Base-by-base conservation (phyloP, 129 eudicot species). In the Silybum marianum region DNA sequence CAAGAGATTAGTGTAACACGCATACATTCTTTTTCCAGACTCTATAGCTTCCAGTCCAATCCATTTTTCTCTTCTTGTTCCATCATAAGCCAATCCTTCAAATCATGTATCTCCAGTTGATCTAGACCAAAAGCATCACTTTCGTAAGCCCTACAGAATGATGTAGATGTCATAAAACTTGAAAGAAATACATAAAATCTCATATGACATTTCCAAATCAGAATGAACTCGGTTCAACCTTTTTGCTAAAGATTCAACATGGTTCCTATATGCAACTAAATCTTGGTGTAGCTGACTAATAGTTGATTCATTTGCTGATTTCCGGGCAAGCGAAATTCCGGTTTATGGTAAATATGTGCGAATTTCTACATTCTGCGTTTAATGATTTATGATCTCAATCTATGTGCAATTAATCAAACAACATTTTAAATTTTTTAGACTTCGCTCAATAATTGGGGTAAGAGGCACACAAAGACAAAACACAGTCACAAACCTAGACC, bases 51-150 rank as follows among this genome's bases (percentile, higher is more conserved):
- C 83, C 78, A 88, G 77, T 68, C 83, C 75, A 89, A 83, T 39
- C 82, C 89, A 25, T 84, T 84, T 73, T 91, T 91, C 83, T 91
- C 97, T 79, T 89, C 91, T 44, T 89, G 97, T 82, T 91, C 93
- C 74, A 86, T 83, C 67, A 84, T 78, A 51, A 91, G 87, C 77
- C 93, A 89, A 69, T 89, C 92, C 85, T 82, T 91, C 84, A 91
- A 76, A 83, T 88, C 92, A 76, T 88, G 93, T 72, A 88, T 86
- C 85, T 91, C 97, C 19, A 73, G 44, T 54, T 86, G 84, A 84
- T 90, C 94, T 90, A 85, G 24, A 73, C 12, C n/a, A 82, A 32
- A 67, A 78, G 2, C 46, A 23, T 76, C 71, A 75, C 66, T 69
- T 62, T 67, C 34, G 22, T 46, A 12, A 77, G 39, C 77, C 63